These are phyloP conservation scores for Psidium friedrichsthalianum DNA, from an alignment of 345 rosid species.

Conservation along the genomic window DNA sequence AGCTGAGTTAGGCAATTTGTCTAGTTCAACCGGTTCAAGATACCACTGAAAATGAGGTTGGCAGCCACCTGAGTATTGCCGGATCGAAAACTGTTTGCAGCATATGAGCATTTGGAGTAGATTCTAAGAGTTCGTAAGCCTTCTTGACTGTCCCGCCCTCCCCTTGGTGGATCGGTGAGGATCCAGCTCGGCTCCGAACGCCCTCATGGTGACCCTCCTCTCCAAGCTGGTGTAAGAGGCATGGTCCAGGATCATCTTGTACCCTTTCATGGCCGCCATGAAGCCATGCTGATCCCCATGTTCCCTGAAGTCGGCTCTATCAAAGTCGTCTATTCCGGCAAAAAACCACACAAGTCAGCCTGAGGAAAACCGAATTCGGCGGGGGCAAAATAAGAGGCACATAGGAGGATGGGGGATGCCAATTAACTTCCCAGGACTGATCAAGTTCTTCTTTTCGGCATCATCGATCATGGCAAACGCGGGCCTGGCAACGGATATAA, in stretches of 20 bases:
- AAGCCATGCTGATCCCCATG: slow-evolving; percentile 97
- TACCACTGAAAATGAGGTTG: not conserved
- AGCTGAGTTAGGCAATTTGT: not conserved
- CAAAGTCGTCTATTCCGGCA: slow-evolving; percentile 44
- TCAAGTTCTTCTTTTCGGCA: slow-evolving; percentile 73
- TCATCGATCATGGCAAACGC: slow-evolving; percentile 74
- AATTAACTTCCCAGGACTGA: slow-evolving; percentile 62
- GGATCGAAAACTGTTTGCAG: slow-evolving; percentile 82
- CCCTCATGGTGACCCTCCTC: slow-evolving; percentile 92
- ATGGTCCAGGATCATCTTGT: slow-evolving; percentile 76
- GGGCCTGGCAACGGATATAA: slow-evolving; percentile 32
- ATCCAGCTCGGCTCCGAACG: slow-evolving; percentile 88
- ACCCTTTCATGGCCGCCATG: slow-evolving; percentile 87
- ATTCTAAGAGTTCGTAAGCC: slow-evolving; percentile 68
- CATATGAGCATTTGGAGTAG: slow-evolving; percentile 73
- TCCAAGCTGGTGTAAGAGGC: slow-evolving; percentile 97
- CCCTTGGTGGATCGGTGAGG: slow-evolving; percentile 87
- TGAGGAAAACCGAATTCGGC: not conserved
- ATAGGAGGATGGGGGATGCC: not conserved
- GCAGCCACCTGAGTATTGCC: slow-evolving; percentile 60
- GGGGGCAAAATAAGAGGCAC: not conserved
- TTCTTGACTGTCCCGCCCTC: slow-evolving; percentile 95
- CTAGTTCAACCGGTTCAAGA: not conserved
- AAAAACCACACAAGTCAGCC: not conserved
- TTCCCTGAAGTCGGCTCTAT: slow-evolving; percentile 98